These are phyloP conservation scores for Aspergillus sp. DNA, from an alignment of 2,329 filamentous ascomycete species.

Conservation along the genomic window DNA sequence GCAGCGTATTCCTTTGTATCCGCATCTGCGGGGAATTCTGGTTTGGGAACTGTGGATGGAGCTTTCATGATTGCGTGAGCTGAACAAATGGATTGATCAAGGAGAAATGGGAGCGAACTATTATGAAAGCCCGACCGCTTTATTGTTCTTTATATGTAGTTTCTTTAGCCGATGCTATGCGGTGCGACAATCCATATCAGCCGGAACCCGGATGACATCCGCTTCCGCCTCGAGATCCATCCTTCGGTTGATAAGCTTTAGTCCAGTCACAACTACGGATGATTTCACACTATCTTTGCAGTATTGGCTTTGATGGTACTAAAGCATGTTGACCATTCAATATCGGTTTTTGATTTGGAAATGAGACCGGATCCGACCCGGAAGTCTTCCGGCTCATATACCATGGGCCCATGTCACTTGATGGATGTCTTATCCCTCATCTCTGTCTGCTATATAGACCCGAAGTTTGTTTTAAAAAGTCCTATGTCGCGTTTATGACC, in stretches of 20 bases:
- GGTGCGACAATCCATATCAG: background rate
- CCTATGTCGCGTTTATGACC: no score
- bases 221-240: constrained; percentile 11
- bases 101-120: constrained; percentile 2
- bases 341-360: no score
- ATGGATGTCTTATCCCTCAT: no score
- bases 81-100: constrained; percentile 2
- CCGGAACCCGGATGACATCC: constrained; percentile 19
- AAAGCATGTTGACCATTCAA: no score
- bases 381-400: background rate
- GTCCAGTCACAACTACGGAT: background rate
- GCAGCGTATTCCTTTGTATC: constrained; percentile 32
- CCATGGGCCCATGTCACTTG: background rate
- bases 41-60: constrained; percentile 14
- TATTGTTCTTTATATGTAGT: no score
- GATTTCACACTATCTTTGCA: no score
- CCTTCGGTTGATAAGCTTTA: background rate
- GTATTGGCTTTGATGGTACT: no score
- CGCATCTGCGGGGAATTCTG: constrained; percentile 25
- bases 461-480: no score
- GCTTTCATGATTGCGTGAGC: background rate
- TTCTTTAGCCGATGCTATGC: background rate
- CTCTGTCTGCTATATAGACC: no score
- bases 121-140: background rate
- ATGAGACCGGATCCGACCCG: background rate